Percentiles rank a stretch among this genome's conserved stretches.
Evolutionary conservation across 345 rosid species (phyloP).

Genomic region (Leavenworthia alabamica): DNA sequence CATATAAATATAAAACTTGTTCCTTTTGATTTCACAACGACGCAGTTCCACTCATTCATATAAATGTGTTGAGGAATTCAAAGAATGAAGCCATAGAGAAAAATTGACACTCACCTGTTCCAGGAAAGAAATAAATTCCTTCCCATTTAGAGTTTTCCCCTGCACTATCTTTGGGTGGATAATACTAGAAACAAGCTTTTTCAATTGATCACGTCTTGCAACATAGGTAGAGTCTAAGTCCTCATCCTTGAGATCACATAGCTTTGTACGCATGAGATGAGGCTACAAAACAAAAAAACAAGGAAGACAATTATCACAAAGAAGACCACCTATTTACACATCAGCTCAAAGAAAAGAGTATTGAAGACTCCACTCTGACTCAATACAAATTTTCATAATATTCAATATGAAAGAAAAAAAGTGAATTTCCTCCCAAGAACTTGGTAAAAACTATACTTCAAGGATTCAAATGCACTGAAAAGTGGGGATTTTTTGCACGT

Average conservation of each 20-base stretch:
- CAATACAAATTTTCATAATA: background rate
- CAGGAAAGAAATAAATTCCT: conserved; percentile 85
- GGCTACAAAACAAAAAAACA: conserved; percentile 49
- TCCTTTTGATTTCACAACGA: background rate
- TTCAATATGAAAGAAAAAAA: background rate
- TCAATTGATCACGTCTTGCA: conserved; percentile 68
- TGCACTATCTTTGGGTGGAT: conserved; percentile 92
- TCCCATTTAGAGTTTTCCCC: conserved; percentile 74
- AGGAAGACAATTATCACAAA: conserved; percentile 23
- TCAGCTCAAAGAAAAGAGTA: background rate
- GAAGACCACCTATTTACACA: background rate
- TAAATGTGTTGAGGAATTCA: background rate
- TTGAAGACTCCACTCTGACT: background rate
- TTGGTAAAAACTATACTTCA: background rate
- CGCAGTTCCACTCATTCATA: conserved; percentile 1
- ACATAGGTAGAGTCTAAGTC: conserved; percentile 86
- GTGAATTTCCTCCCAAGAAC: background rate
- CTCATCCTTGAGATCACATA: conserved; percentile 89
- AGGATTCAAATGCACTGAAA: background rate
- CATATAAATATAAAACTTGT: background rate
- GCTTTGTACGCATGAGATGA: conserved; percentile 90
- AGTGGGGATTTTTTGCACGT: background rate
- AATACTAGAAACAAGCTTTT: conserved; percentile 67
- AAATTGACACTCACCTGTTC: conserved; percentile 58
- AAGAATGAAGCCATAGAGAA: background rate